phyloP scores from a whole-genome alignment of 148 eudicot genomes.

The Vaccinium macrocarpon region DNA sequence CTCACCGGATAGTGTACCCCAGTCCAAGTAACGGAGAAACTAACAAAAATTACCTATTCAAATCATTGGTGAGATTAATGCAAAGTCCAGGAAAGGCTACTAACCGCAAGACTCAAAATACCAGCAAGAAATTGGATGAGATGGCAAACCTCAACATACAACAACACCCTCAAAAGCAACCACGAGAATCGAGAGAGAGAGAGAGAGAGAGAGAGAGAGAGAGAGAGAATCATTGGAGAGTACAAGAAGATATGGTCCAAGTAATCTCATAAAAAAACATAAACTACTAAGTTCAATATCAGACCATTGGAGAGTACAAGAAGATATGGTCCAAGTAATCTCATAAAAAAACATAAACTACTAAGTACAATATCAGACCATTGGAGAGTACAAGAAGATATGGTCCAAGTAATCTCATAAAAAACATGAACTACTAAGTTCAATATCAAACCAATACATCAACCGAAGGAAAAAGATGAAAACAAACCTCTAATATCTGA shows the following conservation, averaged over 20 bases:
- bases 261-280: background rate
- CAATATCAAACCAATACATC: background rate
- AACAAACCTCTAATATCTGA: conserved; percentile 49
- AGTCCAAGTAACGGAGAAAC: background rate
- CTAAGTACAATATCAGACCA: background rate
- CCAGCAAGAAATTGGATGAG: background rate
- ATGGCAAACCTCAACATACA: background rate
- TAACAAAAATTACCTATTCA: background rate
- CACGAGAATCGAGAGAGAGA: too few species aligned
- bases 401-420: background rate
- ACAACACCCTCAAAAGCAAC: background rate
- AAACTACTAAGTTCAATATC: background rate
- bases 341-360: background rate
- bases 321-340: background rate
- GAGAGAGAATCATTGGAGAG: conserved; percentile 2
- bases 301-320: background rate
- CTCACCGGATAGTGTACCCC: background rate
- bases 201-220: too few species aligned
- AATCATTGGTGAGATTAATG: background rate
- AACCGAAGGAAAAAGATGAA: conserved; percentile 5
- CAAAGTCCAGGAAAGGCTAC: background rate
- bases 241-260: background rate
- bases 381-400: background rate
- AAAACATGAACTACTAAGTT: background rate
- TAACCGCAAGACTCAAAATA: background rate